A percentile compares a stretch with the other conserved stretches of the same genome.
These are phyloP conservation scores for Uronychia binucleata DNA, from an alignment of 73 alveolate genomes.

Conservation along the genomic window DNA sequence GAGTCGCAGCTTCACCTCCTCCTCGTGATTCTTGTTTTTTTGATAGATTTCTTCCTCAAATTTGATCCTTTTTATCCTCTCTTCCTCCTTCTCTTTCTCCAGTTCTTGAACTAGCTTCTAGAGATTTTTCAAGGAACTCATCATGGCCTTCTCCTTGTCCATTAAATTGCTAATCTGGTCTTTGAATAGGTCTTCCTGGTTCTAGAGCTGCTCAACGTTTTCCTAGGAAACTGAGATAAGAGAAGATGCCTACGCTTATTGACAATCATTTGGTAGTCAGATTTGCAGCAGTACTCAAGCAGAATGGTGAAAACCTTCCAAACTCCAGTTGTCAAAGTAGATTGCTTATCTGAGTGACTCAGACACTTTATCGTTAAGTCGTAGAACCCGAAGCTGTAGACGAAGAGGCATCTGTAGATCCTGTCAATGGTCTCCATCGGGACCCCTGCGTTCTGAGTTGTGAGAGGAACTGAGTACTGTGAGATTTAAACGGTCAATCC, in stretches of 20 bases:
- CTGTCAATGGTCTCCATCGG: constrained; percentile 53
- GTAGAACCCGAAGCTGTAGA: constrained; percentile 63
- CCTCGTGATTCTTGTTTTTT: constrained; percentile 51
- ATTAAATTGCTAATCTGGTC: not conserved
- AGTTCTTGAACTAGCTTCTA: not conserved
- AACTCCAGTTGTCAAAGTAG: constrained; percentile 25
- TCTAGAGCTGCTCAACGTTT: not conserved
- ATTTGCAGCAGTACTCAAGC: constrained; percentile 69
- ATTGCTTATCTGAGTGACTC: constrained; percentile 53
- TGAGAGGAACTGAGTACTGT: constrained; percentile 22
- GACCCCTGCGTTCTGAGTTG: constrained; percentile 46
- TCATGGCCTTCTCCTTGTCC: not conserved
- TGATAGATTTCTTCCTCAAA: constrained; percentile 22
- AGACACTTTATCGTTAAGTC: constrained; percentile 48
- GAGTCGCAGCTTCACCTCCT: constrained; percentile 46
- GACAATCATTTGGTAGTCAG: constrained; percentile 66
- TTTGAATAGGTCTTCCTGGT: not conserved
- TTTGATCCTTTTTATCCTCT: not conserved
- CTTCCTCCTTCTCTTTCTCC: constrained; percentile 3
- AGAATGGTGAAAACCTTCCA: constrained; percentile 74
- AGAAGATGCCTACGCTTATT: not conserved
- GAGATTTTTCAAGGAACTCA: not conserved
- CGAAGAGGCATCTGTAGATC: constrained; percentile 59
- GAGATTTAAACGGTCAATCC: constrained; percentile 57
- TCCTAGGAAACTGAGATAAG: constrained; percentile 26